Evolutionary conservation across 371 early-diverging fungal species (phyloP).

Genomic region (Circinella umbellata): DNA sequence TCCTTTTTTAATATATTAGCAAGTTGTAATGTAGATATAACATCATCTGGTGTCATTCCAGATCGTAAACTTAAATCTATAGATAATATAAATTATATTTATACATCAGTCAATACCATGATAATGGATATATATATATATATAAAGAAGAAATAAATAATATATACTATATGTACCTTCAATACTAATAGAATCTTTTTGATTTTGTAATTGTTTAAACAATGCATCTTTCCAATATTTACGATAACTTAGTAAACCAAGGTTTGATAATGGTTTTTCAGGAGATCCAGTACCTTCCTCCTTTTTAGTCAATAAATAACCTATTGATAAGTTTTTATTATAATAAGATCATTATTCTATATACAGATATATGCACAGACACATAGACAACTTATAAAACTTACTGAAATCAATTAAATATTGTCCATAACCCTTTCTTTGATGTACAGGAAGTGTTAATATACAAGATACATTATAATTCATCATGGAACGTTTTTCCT

Average conservation of each 20-base stretch:
- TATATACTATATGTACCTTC: constrained; percentile 42
- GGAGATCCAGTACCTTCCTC: constrained; percentile 94
- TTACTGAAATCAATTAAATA: constrained; percentile 95
- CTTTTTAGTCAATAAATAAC: constrained; percentile 90
- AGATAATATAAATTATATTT: neutral
- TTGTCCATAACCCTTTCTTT: constrained; percentile 98
- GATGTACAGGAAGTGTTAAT: constrained; percentile 95
- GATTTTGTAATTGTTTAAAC: constrained; percentile 70
- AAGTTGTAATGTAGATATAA: constrained; percentile 71
- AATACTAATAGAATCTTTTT: constrained; percentile 47
- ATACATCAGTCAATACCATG: too few species aligned
- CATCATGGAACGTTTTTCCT: constrained; percentile 91
- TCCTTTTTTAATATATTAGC: constrained; percentile 46
- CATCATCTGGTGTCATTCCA: constrained; percentile 73
- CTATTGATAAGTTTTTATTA: constrained; percentile 8
- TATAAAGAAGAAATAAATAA: too few species aligned
- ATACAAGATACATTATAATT: constrained; percentile 99
- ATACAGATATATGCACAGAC: neutral
- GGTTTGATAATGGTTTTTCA: constrained; percentile 98
- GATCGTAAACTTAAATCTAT: constrained; percentile 62
- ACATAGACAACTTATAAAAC: too few species aligned
- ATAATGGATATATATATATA: too few species aligned
- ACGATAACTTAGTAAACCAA: constrained; percentile 93
- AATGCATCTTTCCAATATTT: constrained; percentile 78
- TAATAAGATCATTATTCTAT: too few species aligned